Conservation (phyloP, 2,329 filamentous ascomycete genomes). For the Periglandula ipomoeae region DNA sequence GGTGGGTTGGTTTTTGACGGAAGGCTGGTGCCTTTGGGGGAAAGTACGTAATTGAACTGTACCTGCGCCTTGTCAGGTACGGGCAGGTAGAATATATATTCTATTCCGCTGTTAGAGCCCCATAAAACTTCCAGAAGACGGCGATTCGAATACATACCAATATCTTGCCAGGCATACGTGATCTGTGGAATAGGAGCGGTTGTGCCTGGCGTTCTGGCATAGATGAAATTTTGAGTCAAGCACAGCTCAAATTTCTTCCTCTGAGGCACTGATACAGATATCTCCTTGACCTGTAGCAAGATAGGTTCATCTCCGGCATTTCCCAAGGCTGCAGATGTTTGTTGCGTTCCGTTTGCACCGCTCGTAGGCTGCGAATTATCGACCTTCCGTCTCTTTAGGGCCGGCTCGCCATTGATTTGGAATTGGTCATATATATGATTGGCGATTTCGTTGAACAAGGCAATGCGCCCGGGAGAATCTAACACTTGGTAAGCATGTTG, state of each 20-base stretch:
- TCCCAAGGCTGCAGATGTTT: not conserved
- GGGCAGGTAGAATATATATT: slow-evolving; percentile 54
- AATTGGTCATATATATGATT: slow-evolving; percentile 39
- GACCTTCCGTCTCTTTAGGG: slow-evolving; percentile 43
- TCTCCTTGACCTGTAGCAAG: slow-evolving; percentile 53
- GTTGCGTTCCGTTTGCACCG: slow-evolving; percentile 11
- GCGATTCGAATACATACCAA: slow-evolving; percentile 36
- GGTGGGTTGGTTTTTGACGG: slow-evolving; percentile 36
- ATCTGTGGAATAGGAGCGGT: slow-evolving; percentile 43
- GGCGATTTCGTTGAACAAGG: slow-evolving; percentile 49
- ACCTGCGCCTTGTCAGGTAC: slow-evolving; percentile 57
- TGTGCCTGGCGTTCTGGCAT: slow-evolving; percentile 44
- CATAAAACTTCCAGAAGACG: not conserved
- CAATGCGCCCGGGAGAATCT: slow-evolving; percentile 42
- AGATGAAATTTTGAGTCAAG: slow-evolving; percentile 50
- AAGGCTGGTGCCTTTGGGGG: slow-evolving; percentile 47
- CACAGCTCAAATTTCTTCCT: slow-evolving; percentile 60
- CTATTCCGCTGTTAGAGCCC: slow-evolving; percentile 25
- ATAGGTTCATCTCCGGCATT: slow-evolving; percentile 41
- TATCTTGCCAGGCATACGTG: slow-evolving; percentile 51
- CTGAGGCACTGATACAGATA: slow-evolving; percentile 58
- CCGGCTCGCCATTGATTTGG: slow-evolving; percentile 31
- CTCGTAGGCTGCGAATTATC: slow-evolving; percentile 28
- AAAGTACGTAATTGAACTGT: slow-evolving; percentile 57
- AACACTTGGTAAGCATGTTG: not conserved